Evolutionary conservation across 1,284 basidiomycete genomes (phyloP), one percentile per base, ranked within the genome.

Genomic region (Heimioporus punctisporus): DNA sequence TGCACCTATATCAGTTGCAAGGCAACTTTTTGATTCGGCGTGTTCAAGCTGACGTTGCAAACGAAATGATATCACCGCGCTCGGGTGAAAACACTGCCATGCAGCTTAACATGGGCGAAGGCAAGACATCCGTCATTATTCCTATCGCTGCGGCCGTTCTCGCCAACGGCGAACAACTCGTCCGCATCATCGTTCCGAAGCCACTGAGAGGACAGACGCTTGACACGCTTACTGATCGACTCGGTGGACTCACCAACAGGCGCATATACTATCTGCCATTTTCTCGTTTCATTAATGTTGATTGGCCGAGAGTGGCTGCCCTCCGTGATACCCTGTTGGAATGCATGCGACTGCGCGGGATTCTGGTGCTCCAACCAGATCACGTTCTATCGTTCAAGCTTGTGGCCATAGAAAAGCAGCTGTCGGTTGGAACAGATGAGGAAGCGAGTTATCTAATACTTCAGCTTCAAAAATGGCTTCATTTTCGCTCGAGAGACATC

Each of bases 241-340:
- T 83, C 10, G 62, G 70, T 26, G 75, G 78, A n/a, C 69, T 83
- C 10, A 58, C 66, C 1, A 75, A 79, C 55, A 70, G 79, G n/a
- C 76, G 74, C 1, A 60, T 83, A 0, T 82, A 76, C 52, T 75
- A 74, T 54, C 46, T 81, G 6, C 81, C 81, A 4, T 80, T 83
- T 56, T 78, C 75, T 11, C 74, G 80, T 5, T 64, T 70, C 9
- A 59, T 76, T 7, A 49, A 54, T 34, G 44, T 74, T 10, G 58
- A 59, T 6, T 23, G 0, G 15, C 51, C 17, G 31, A 26, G 26
- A 47, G 15, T 55, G 40, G 11, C 69, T 77, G 10, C 61, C 59
- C 30, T 55, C 25, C 9, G 4, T 7, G 34, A 37, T 17, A 37
- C n/a, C 15, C 15, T 19, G 34, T 8, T 37, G n/a, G 15, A 17